Percentiles rank a stretch among this genome's conserved stretches.
Conservation (phyloP, 2,329 filamentous ascomycete species). For the Gyromitra esculenta region DNA sequence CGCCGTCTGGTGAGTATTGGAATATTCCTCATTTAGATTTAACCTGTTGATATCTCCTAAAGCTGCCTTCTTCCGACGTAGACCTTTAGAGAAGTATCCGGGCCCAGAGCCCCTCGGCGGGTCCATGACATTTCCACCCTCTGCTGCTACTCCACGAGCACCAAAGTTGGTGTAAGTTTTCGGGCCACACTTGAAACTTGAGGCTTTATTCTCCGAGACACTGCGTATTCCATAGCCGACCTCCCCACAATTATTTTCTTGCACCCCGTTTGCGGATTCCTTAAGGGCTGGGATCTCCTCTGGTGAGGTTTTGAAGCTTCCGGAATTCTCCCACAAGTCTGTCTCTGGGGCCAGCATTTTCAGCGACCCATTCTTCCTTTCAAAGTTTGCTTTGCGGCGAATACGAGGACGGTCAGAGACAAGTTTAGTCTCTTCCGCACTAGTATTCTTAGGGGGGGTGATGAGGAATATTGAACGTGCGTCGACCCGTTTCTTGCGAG, state of each 20-base stretch:
- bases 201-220: background rate
- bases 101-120: slow-evolving; percentile 14
- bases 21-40: background rate
- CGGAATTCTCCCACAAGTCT: background rate
- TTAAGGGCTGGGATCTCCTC: background rate
- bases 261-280: background rate
- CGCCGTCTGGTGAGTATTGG: background rate
- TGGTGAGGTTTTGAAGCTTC: no score
- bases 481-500: background rate
- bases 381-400: slow-evolving; percentile 33
- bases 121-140: slow-evolving; percentile 1
- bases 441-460: background rate
- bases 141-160: background rate
- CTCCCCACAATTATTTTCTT: background rate
- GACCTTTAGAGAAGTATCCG: slow-evolving; percentile 30
- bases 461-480: background rate
- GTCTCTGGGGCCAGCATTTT: slow-evolving; percentile 3
- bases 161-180: background rate
- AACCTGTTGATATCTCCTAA: background rate
- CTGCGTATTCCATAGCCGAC: background rate
- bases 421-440: background rate
- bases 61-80: background rate
- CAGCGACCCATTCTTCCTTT: slow-evolving; percentile 28
- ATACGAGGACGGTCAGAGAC: background rate
- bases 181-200: background rate